Base-by-base conservation (phyloP, 129 eudicot genomes). In the Helichrysum umbraculigerum region DNA sequence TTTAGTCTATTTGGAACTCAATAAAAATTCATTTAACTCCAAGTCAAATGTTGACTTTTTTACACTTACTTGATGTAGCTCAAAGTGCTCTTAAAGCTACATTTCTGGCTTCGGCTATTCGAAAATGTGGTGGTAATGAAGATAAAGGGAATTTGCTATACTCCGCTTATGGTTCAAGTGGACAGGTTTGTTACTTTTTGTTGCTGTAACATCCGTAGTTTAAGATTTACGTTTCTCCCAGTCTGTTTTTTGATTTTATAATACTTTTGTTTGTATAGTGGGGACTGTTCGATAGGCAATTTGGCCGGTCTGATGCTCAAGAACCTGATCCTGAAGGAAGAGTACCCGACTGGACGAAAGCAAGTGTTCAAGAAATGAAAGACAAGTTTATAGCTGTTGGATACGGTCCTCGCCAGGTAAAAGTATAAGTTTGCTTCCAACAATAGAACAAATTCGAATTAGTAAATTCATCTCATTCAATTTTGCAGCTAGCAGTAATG, bases 291-390 rank as follows among this genome's bases (percentile, higher is more conserved):
- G 97, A 95, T 76, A 87, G 76, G 82, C 84, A 86, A 50, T 89
- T 95, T 76, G 97, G 99, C 70, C 77, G 99, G 51, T 84, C 87
- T 1, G 99, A 95, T 86, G 73, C 89, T 15, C 85, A 88, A 77
- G 91, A 91, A 63, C 85, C 99, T 32, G 99, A 95, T 85, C 99
- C 99, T 4, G 97, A 91, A 71, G 99, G 99, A 21, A 87, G 97
- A 85, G 95, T 95, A 37, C 99, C 95, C 57, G 81, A 66, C 68
- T 91, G 97, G 99, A 83, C 86, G 12, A 89, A 83, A 59, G 90
- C 96, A 16, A 91, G 83, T 73, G 97, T 95, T 78, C 87, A 83
- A 77, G 97, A 89, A 82, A 89, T 95, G 97, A 95, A 95, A 78
- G 96, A 91, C 37, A 91, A 91, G 78, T 95, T 84, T 78, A 68